A percentile compares a stretch with the other conserved stretches of the same genome.
These are phyloP conservation scores for Pleurotus eryngii DNA, from an alignment of 768 basidiomycete species.

Conservation along the genomic window DNA sequence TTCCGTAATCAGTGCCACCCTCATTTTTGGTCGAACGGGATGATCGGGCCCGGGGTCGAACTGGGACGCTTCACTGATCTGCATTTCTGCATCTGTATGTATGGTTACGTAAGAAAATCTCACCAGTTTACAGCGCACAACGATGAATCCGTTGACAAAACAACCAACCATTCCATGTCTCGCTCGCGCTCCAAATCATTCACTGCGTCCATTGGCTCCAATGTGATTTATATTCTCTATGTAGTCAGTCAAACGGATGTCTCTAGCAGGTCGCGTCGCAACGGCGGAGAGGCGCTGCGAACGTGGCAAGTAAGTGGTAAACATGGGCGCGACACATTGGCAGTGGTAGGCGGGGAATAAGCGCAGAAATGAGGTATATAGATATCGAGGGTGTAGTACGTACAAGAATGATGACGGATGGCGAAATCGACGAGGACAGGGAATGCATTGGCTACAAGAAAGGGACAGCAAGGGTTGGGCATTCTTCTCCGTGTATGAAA, in stretches of 20 bases:
- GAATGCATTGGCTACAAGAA: conserved; percentile 3
- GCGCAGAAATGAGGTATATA: conserved; percentile 3
- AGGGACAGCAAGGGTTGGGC: neutral
- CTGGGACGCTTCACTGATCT: neutral
- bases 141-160: conserved; percentile 3
- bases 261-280: too few relatives aligned
- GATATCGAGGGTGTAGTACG: neutral
- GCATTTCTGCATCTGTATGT: neutral
- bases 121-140: too few relatives aligned
- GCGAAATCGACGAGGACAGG: neutral
- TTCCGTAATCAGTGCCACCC: neutral
- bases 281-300: too few relatives aligned
- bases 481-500: conserved; percentile 1
- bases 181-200: neutral
- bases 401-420: conserved; percentile 3
- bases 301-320: too few relatives aligned
- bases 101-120: neutral
- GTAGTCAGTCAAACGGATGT: neutral
- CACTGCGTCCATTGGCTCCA: neutral
- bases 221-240: conserved; percentile 4
- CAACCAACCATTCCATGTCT: conserved; percentile 3
- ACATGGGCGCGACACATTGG: too few relatives aligned
- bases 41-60: neutral
- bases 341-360: neutral
- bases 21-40: conserved; percentile 1